Base-by-base conservation (phyloP, 768 basidiomycete genomes). In the Mycena galericulata region DNA sequence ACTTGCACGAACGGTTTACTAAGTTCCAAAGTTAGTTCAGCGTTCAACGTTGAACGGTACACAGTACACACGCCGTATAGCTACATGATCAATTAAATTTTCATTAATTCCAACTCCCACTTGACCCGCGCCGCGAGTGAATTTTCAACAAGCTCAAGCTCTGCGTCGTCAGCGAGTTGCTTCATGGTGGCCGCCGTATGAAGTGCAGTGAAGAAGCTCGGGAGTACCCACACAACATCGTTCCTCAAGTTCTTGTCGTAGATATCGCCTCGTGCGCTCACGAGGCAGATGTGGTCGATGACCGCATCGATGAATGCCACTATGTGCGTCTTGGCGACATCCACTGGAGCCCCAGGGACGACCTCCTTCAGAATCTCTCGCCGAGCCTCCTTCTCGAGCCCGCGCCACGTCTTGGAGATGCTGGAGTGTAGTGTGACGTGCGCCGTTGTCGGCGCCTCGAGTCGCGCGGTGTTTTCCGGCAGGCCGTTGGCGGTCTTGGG, bases 181-280 rank as follows among this genome's bases (percentile, higher is more conserved):
- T 71, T 71, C 70, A 71, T 64, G 56, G 32, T 20, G 1, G 70
- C 70, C 18, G 70, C 70, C 10, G 50, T 64, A 41, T 67, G 70
- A 15, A 71, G 62, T 10, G 70, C 70, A 15, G 27, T 36, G 45
- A 71, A 71, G 54, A 71, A 71, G 53, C 70, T 67, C 8, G 65
- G 70, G 6, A 71, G 62, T 10, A 67, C 70, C 70, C 70, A 68
- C 12, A 32, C 10, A 26, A 71, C 41, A 1, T 67, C 7, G 4
- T 60, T 30, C 34, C 49, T 47, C 57, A 71, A 12, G 8, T 62
- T 30, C 34, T 30, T 29, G 1, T 38, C 10, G 51, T 69, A 69
- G n/a, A 69, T 69, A 24, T 69, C 29, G 3, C 68, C 68, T 45
- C 68, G 62, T 11, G 38, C 62, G 45, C 40, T 71, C 11, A 29